Conservation (phyloP, 768 basidiomycete genomes). For the Gloeostereum incarnatum region DNA sequence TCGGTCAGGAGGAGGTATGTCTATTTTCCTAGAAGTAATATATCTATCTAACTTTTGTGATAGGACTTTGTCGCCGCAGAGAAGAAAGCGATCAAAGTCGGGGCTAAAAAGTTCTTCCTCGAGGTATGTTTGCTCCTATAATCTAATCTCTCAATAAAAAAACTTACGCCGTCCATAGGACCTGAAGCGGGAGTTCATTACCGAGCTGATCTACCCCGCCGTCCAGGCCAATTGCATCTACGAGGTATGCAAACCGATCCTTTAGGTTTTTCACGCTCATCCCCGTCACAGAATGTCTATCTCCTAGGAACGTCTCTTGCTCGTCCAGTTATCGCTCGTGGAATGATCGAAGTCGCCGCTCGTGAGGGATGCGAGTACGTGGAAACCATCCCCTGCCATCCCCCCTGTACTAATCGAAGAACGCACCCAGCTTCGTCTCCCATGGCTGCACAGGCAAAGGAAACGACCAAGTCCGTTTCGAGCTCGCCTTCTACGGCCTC, state of each 20-base stretch:
- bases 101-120: constrained; percentile 94
- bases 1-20: constrained; percentile 81
- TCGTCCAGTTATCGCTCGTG: constrained; percentile 96
- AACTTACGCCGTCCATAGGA: constrained; percentile 41
- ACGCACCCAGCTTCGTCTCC: constrained; percentile 68
- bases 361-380: constrained; percentile 92
- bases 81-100: constrained; percentile 81
- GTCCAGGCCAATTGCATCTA: constrained; percentile 99
- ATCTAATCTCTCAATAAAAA: neutral
- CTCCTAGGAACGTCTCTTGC: constrained; percentile 96
- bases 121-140: constrained; percentile 38
- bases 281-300: constrained; percentile 68
- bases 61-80: constrained; percentile 93
- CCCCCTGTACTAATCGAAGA: neutral
- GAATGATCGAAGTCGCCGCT: constrained; percentile 93
- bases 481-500: constrained; percentile 96
- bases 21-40: neutral
- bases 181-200: constrained; percentile 89
- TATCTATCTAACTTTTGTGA: neutral
- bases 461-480: constrained; percentile 99
- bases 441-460: constrained; percentile 99
- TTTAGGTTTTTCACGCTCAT: neutral
- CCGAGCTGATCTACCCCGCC: constrained; percentile 95
- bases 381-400: neutral
- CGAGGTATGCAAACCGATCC: constrained; percentile 55